Percentiles rank a stretch among this genome's conserved stretches.
Conservation (phyloP, 768 basidiomycete genomes). For the Suillus brevipes region DNA sequence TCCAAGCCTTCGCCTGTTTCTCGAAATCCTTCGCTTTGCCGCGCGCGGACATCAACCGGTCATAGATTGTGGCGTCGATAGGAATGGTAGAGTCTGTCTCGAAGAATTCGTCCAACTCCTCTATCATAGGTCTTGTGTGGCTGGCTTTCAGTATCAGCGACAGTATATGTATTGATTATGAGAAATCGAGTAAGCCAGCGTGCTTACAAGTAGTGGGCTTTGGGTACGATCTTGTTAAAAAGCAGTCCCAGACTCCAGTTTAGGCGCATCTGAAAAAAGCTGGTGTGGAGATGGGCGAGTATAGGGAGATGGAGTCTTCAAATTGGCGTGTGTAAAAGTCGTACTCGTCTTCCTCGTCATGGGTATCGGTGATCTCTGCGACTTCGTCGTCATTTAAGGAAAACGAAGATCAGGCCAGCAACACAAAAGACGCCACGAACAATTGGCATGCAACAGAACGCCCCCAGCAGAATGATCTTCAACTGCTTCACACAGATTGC, state of each 20-base stretch:
- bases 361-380: slow-evolving; percentile 8
- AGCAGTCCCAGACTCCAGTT: no score
- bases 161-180: no score
- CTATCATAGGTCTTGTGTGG: slow-evolving; percentile 73
- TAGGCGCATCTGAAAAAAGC: background rate
- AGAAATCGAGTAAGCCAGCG: no score
- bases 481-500: no score
- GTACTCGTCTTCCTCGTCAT: slow-evolving; percentile 47
- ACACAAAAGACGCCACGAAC: no score
- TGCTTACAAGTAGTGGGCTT: no score
- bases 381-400: slow-evolving; percentile 12
- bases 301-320: slow-evolving; percentile 50
- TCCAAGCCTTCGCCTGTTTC: slow-evolving; percentile 73
- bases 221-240: no score
- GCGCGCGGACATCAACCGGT: slow-evolving; percentile 62
- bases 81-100: slow-evolving; percentile 66
- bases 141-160: slow-evolving; percentile 29
- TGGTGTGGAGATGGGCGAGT: slow-evolving; percentile 29
- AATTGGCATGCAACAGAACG: no score
- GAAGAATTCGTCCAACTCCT: slow-evolving; percentile 73
- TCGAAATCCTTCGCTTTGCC: slow-evolving; percentile 78
- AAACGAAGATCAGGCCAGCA: no score
- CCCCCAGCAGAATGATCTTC: no score
- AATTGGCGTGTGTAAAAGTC: slow-evolving; percentile 62
- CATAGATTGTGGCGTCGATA: slow-evolving; percentile 64